Evolutionary conservation across 148 eudicot species (phyloP).

Genomic region (Dysphania ambrosioides): DNA sequence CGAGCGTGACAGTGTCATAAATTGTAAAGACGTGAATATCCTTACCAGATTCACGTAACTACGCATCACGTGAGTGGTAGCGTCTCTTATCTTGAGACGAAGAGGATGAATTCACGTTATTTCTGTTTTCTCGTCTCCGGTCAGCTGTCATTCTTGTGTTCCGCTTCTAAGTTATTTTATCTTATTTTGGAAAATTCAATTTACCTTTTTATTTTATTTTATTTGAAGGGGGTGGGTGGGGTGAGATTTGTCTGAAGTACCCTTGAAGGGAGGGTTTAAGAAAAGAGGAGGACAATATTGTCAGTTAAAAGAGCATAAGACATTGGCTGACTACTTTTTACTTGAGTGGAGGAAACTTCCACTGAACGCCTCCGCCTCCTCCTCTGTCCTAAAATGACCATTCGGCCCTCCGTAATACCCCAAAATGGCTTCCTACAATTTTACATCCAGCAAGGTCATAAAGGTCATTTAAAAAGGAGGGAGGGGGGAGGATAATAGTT

Average conservation of each 20-base stretch:
- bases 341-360: slow-evolving; percentile 23
- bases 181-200: no score
- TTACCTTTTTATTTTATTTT: no score
- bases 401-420: background rate
- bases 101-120: no score
- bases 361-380: slow-evolving; percentile 20
- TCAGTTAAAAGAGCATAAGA: slow-evolving; percentile 12
- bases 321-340: slow-evolving; percentile 8
- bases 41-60: no score
- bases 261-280: slow-evolving; percentile 9
- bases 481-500: no score
- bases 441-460: background rate
- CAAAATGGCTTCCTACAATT: background rate
- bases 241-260: slow-evolving; percentile 21
- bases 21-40: no score
- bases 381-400: slow-evolving; percentile 2
- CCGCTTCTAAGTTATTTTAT: no score
- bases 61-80: no score
- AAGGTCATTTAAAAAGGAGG: background rate
- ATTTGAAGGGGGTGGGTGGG: background rate
- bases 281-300: slow-evolving; percentile 17
- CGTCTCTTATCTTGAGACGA: no score
- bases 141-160: no score
- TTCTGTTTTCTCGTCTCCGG: no score
- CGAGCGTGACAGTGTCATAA: no score